Evolutionary conservation across 805 yeast species (phyloP).

Genomic region (Metschnikowia similis): DNA sequence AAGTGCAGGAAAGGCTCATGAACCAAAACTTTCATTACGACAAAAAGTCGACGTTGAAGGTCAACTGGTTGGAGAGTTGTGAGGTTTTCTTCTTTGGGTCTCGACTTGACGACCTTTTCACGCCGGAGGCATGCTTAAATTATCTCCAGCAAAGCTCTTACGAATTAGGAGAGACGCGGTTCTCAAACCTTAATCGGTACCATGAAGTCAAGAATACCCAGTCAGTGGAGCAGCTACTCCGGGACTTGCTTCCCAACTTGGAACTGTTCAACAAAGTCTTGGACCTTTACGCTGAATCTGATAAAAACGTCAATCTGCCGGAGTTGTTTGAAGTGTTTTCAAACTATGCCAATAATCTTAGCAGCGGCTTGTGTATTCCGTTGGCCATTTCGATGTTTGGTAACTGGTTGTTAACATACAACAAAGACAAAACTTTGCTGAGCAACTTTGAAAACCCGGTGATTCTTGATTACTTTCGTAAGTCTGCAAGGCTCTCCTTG

Average conservation of each 20-base stretch:
- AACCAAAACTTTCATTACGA: constrained; percentile 6
- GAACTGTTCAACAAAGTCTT: constrained; percentile 13
- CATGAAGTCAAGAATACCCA: constrained; percentile 6
- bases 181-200: constrained; percentile 14
- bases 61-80: constrained; percentile 17
- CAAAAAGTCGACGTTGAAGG: constrained; percentile 6
- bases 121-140: constrained; percentile 8
- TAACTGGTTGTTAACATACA: constrained; percentile 21
- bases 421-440: constrained; percentile 12
- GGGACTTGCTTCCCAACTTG: constrained; percentile 8
- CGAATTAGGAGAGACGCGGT: constrained; percentile 19
- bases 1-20: constrained; percentile 5
- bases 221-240: constrained; percentile 2
- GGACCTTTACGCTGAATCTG: constrained; percentile 16
- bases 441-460: constrained; percentile 20
- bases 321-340: constrained; percentile 19
- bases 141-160: constrained; percentile 16
- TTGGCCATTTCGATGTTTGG: constrained; percentile 25
- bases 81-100: constrained; percentile 21
- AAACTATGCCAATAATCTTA: constrained; percentile 12
- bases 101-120: constrained; percentile 11
- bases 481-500: constrained; percentile 18
- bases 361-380: constrained; percentile 17
- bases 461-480: constrained; percentile 20
- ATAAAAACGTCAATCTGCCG: constrained; percentile 12